Base-by-base conservation (phyloP, 306 rosid genomes). In the Arachis stenosperma region DNA sequence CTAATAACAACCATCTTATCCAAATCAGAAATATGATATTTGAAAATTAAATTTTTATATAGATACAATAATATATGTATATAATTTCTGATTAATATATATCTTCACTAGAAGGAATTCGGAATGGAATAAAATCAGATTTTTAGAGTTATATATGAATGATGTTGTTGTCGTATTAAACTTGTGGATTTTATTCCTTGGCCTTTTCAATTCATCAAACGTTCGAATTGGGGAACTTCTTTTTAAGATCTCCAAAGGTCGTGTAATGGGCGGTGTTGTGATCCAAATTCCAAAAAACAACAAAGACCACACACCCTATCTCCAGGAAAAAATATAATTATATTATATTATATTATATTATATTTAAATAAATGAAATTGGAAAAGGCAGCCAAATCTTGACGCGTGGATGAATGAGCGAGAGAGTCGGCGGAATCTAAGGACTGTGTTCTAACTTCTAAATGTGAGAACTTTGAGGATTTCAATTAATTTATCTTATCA, bases 181-280 rank as follows among this genome's bases (percentile, higher is more conserved):
- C n/a, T 74, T 83, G 68, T 78, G 76, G 89, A 85, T 87, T 85
- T 81, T 80, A 79, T 85, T 84, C 88, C 70, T 27, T 51, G 53
- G 66, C 54, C 70, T 70, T 59, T 46, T 54, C 81, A 61, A 74
- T 27, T 55, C 51, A 13, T 30, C 55, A 30, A 53, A 58, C 6
- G 56, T 0, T 83, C 63, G 27, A 52, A 10, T 3, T 48, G 27
- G 5, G 12, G 27, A 52, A 29, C 76, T 55, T 71, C 65, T 70
- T 70, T 76, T 77, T 53, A 41, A 64, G 63, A 70, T 61, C 56
- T 57, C 76, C 41, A 63, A 79, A 75, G 89, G 96, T 89, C 97
- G 97, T 93, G 90, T 96, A 73, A 65, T 86, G 97, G 96, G 73
- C 87, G 93, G 88, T 77, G 81, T 33, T 0, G 37, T 33, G 4